Base-by-base conservation (phyloP, 116 monocot species). In the Iris pallida region DNA sequence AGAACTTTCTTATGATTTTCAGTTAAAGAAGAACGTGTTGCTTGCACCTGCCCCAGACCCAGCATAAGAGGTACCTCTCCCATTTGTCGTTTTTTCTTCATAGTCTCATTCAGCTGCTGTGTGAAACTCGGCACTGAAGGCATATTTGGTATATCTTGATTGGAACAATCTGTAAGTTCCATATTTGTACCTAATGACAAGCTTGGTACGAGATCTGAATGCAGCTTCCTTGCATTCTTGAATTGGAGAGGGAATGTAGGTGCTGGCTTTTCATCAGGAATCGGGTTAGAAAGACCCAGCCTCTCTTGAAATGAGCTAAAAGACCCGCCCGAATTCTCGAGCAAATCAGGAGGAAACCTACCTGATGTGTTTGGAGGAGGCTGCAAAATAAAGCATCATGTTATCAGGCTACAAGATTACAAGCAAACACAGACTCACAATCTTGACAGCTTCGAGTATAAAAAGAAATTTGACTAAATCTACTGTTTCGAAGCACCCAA, bases 1-100 rank as follows among this genome's bases (percentile, higher is more conserved):
- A 89, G 85, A 71, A 89, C 89, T 58, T 85, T 92, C 79, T 79
- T 86, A 54, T 96, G 92, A 44, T 81, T 96, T 68, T 92, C 89
- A 15, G 87, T 78, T 49, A 89, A 68, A 5, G 77, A 75, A 5
- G 80, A 63, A 57, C 66, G 75, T 45, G 78, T 30, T 42, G 66
- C 65, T 68, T 68, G 66, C 57, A 82, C 64, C 63, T 72, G 86
- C 61, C 85, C 76, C 4, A 86, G 73, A 57, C 76, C 73, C 20
- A 82, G 59, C 43, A 82, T 51, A 59, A 90, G 69, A 75, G 85
- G 77, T 42, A 79, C 19, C 7, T 87, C 87, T 42, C 59, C 54
- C 63, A 82, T 43, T 61, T 73, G 73, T 49, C 82, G 78, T 52
- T 91, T 89, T 74, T 81, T 86, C 59, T 84, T 91, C 47, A 81